Percentiles rank a stretch among this genome's conserved stretches.
Evolutionary conservation across 1,284 basidiomycete genomes (phyloP).

Genomic region (Hemileia vastatrix): DNA sequence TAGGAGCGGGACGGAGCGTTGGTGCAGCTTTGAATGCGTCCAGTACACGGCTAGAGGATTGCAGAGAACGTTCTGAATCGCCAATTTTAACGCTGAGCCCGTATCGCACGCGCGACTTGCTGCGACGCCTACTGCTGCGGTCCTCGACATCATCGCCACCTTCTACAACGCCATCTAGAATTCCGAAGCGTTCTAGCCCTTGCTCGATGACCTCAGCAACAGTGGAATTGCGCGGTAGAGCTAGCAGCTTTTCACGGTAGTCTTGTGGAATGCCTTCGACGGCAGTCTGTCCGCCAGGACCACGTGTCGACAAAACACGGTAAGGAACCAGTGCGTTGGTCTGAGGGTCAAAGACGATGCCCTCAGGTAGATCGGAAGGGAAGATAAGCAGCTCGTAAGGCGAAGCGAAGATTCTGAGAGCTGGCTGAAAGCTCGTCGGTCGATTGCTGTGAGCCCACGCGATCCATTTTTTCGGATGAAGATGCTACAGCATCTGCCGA

Average conservation of each 20-base stretch:
- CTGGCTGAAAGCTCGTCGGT: too few species aligned
- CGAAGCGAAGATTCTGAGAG: too few species aligned
- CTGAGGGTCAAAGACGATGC: slow-evolving; percentile 80
- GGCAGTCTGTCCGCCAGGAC: slow-evolving; percentile 49
- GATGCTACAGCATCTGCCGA: too few species aligned
- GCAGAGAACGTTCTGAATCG: too few species aligned
- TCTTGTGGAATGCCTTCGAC: slow-evolving; percentile 56
- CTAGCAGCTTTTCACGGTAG: slow-evolving; percentile 58
- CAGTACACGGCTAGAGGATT: slow-evolving; percentile 67
- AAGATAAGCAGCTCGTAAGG: slow-evolving; percentile 73
- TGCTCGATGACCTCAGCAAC: slow-evolving; percentile 93
- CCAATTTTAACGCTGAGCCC: slow-evolving; percentile 58
- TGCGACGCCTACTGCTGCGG: slow-evolving; percentile 68
- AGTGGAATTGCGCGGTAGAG: slow-evolving; percentile 83
- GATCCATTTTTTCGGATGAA: too few species aligned
- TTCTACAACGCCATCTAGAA: slow-evolving; percentile 87
- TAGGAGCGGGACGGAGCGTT: slow-evolving; percentile 56
- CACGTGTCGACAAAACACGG: slow-evolving; percentile 30
- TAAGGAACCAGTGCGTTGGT: slow-evolving; percentile 83
- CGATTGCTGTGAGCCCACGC: too few species aligned
- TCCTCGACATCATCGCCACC: slow-evolving; percentile 96
- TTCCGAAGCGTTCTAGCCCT: slow-evolving; percentile 81
- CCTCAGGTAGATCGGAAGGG: slow-evolving; percentile 79
- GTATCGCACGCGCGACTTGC: slow-evolving; percentile 68
- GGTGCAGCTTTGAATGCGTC: slow-evolving; percentile 75